Evolutionary conservation across 345 rosid species (phyloP), one percentile per base, ranked within the genome.

Genomic region (Draba incana): DNA sequence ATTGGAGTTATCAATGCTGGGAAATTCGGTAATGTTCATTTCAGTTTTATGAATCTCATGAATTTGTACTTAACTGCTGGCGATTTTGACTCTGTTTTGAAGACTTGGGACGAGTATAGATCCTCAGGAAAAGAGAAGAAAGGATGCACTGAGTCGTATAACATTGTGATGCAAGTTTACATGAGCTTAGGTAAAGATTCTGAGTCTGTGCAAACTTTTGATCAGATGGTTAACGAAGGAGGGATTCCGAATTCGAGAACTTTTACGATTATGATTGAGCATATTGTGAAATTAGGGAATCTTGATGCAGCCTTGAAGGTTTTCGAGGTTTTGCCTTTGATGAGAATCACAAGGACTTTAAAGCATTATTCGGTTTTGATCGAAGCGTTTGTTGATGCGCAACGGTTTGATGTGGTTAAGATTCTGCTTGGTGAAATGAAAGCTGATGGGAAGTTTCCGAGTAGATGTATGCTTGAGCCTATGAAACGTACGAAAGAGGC

Each of bases 221-320:
- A 69, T 49, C 30, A 53, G 68, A 75, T 93, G 85, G 80, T 88
- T 9, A 76, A 78, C 66, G 81, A 86, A 76, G 98, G 97, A 71
- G 86, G 75, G 5, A 79, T 83, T 59, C 97, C 97, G 0, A 90
- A 93, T 82, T 84, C 92, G 4, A 87, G 98, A 74, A 93, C 92
- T 13, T 93, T 82, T 25, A 88, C 92, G 0, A 84, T 87, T 68
- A 80, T 93, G 76, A 81, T 88, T 43, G 88, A 90, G 79, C 96
- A 93, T 77, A 84, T 93, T 54, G 61, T 87, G 66, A 70, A 20
- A 52, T 66, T 74, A 1, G 85, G 85, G 64, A 81, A 78, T 74
- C 71, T 88, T 81, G 89, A 88, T 80, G 54, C 84, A 1, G 97
- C 94, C 2, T 31, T 87, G 70, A 79, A 83, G 68, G 51, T 90